These are phyloP conservation scores for Aspergillus glaucus DNA, from an alignment of 2,329 filamentous ascomycete genomes.

Conservation along the genomic window DNA sequence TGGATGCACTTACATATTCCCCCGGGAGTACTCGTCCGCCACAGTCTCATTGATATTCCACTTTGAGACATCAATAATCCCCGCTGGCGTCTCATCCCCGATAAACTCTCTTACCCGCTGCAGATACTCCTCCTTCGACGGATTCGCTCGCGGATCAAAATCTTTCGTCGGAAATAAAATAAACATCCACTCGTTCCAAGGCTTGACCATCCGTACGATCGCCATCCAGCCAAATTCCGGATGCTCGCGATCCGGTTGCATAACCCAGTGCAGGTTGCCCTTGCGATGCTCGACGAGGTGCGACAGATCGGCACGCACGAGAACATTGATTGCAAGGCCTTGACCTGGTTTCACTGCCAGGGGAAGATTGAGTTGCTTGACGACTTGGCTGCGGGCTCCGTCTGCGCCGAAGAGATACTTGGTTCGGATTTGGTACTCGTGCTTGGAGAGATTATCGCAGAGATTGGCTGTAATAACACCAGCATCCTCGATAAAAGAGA, in stretches of 20 bases:
- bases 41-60: conserved; percentile 59
- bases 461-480: conserved; percentile 26
- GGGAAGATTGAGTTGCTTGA: conserved; percentile 43
- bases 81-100: conserved; percentile 47
- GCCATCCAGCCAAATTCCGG: conserved; percentile 47
- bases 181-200: conserved; percentile 59
- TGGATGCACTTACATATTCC: conserved; percentile 37
- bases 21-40: conserved; percentile 50
- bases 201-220: conserved; percentile 55
- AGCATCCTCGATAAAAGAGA: conserved; percentile 25
- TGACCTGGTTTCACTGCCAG: conserved; percentile 41
- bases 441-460: conserved; percentile 30
- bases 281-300: conserved; percentile 34
- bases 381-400: conserved; percentile 44
- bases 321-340: conserved; percentile 46
- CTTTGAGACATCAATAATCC: conserved; percentile 50
- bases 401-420: conserved; percentile 57
- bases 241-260: conserved; percentile 49
- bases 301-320: conserved; percentile 46
- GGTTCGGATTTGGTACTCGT: conserved; percentile 43
- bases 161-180: conserved; percentile 44
- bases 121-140: conserved; percentile 44
- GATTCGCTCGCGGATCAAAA: conserved; percentile 29
- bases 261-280: conserved; percentile 57
- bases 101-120: conserved; percentile 46